Percentiles rank a stretch among this genome's conserved stretches.
These are phyloP conservation scores for Mollisiaceae sp. DNA, from an alignment of 2,329 filamentous ascomycete genomes.

Conservation along the genomic window DNA sequence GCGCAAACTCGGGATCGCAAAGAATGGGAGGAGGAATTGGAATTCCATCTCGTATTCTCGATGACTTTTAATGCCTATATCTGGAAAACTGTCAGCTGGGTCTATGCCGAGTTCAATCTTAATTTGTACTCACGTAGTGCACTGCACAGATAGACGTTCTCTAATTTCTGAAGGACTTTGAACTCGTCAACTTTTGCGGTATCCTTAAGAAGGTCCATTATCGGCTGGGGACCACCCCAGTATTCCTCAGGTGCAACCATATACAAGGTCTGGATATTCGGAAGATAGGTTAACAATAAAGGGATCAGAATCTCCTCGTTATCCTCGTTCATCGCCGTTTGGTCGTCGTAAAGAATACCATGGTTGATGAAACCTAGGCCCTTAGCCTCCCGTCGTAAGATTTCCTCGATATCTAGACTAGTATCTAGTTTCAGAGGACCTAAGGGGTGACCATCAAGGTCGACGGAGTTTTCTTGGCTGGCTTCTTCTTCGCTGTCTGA, in stretches of 20 bases:
- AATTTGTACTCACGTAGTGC: slow-evolving; percentile 23
- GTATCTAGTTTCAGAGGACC: neutral
- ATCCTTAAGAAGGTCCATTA: too few species aligned
- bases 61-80: slow-evolving; percentile 20
- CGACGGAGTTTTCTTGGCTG: neutral
- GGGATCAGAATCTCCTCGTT: slow-evolving; percentile 10
- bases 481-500: neutral
- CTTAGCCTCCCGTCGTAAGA: neutral
- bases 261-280: slow-evolving; percentile 17
- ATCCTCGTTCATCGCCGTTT: slow-evolving; percentile 10
- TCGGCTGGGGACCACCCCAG: too few species aligned
- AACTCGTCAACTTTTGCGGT: neutral
- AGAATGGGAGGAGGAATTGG: slow-evolving; percentile 17
- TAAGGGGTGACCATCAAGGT: neutral
- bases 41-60: slow-evolving; percentile 24
- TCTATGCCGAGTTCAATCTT: neutral
- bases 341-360: neutral
- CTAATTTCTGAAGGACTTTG: neutral
- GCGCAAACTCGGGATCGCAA: slow-evolving; percentile 18
- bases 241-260: slow-evolving; percentile 17
- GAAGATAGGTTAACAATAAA: slow-evolving; percentile 11
- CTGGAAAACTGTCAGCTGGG: neutral
- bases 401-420: neutral
- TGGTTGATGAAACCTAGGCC: neutral
- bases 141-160: slow-evolving; percentile 12